Percentiles rank a stretch among this genome's conserved stretches.
These are phyloP conservation scores for Claviceps digitariae DNA, from an alignment of 2,329 filamentous ascomycete species.

Conservation along the genomic window DNA sequence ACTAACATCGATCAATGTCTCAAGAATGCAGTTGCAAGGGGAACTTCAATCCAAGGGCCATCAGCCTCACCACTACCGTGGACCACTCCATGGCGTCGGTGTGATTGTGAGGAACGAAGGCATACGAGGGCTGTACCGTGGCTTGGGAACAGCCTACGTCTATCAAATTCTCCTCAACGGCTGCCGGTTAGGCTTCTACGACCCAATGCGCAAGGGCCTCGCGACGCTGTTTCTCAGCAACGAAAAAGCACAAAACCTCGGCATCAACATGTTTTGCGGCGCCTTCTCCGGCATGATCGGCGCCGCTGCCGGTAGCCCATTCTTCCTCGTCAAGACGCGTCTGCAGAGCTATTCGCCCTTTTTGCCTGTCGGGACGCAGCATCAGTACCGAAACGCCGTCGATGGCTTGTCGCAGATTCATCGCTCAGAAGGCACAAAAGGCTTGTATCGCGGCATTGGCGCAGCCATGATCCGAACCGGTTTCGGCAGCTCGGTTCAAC, in stretches of 20 bases:
- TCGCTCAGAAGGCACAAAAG: conserved; percentile 58
- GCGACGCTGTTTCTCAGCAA: conserved; percentile 60
- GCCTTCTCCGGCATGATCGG: conserved; percentile 82
- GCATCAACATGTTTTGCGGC: conserved; percentile 86
- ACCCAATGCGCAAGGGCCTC: conserved; percentile 68
- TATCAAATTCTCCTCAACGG: conserved; percentile 96
- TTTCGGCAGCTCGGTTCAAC: conserved; percentile 88
- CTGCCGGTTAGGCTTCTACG: conserved; percentile 93
- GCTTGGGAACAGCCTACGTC: conserved; percentile 82
- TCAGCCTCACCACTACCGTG: conserved; percentile 77
- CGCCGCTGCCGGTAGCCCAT: conserved; percentile 84
- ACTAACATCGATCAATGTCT: background rate
- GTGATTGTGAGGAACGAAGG: conserved; percentile 91
- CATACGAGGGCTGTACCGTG: conserved; percentile 69
- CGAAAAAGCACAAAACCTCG: conserved; percentile 64
- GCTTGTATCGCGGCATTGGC: conserved; percentile 79
- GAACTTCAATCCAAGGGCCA: conserved; percentile 80
- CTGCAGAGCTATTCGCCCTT: conserved; percentile 89
- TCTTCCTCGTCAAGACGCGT: conserved; percentile 95
- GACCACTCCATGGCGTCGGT: conserved; percentile 78
- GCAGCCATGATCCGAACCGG: conserved; percentile 94
- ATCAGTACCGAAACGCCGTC: conserved; percentile 72
- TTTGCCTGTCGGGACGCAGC: conserved; percentile 91
- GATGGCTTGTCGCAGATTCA: conserved; percentile 79
- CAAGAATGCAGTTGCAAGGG: conserved; percentile 85